Conservation (phyloP, 2,329 filamentous ascomycete genomes). For the Magnaporthiopsis poae region DNA sequence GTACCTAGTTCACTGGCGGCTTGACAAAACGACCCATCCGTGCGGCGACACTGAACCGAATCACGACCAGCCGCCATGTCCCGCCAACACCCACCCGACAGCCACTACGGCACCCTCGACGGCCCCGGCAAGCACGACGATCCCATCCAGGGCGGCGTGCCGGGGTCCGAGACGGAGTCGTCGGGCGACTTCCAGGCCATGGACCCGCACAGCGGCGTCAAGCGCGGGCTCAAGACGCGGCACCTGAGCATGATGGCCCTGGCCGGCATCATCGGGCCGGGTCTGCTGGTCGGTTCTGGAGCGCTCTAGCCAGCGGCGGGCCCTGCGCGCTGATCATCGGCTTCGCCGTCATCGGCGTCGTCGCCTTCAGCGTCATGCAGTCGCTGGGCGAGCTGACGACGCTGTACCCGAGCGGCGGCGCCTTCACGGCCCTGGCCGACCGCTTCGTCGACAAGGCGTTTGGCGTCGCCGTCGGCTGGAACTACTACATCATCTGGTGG, state of each 20-base stretch:
- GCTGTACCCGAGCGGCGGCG: conserved; percentile 59
- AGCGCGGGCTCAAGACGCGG: conserved; percentile 58
- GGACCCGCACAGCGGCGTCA: conserved; percentile 55
- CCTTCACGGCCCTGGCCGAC: conserved; percentile 60
- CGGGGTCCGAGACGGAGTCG: background rate
- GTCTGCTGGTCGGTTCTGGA: conserved; percentile 61
- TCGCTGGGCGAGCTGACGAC: conserved; percentile 66
- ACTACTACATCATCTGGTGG: conserved; percentile 60
- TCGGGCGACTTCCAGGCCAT: conserved; percentile 32
- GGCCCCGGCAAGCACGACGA: background rate
- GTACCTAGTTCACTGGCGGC: no score
- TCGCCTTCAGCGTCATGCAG: conserved; percentile 61
- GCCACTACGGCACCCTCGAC: background rate
- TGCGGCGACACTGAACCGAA: no score
- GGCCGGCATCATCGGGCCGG: conserved; percentile 57
- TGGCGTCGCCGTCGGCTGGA: conserved; percentile 60
- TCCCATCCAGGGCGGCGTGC: background rate
- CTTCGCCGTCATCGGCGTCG: conserved; percentile 60
- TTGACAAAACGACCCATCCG: no score
- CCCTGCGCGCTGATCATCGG: conserved; percentile 65
- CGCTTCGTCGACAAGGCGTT: conserved; percentile 64
- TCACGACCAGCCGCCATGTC: background rate
- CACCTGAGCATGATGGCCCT: conserved; percentile 58
- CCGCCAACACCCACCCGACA: background rate
- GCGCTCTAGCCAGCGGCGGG: conserved; percentile 60